Evolutionary conservation across 805 yeast genomes (phyloP).

Genomic region (Saccharomyces jurei): DNA sequence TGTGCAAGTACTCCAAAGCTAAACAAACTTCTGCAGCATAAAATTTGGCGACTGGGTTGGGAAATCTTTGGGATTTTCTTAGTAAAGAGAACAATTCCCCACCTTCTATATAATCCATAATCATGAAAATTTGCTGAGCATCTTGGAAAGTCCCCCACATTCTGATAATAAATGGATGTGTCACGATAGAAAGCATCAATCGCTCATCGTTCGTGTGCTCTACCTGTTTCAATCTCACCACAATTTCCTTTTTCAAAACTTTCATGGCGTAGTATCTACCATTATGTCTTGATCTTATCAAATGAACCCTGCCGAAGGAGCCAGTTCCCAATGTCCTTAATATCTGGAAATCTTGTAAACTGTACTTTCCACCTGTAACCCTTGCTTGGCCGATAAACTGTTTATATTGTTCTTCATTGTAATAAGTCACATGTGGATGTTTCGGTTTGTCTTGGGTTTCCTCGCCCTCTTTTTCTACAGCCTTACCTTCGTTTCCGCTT

Average conservation of each 20-base stretch:
- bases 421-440: not conserved
- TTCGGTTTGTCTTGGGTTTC: not conserved
- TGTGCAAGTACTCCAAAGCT: constrained; percentile 79
- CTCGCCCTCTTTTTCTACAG: not conserved
- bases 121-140: constrained; percentile 72
- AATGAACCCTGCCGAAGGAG: constrained; percentile 87
- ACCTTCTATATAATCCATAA: constrained; percentile 94
- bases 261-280: constrained; percentile 86
- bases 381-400: not conserved
- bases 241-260: constrained; percentile 78
- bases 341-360: constrained; percentile 71
- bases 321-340: constrained; percentile 89
- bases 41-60: constrained; percentile 93
- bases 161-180: constrained; percentile 82
- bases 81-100: constrained; percentile 82
- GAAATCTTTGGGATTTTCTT: constrained; percentile 81
- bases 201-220: constrained; percentile 94
- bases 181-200: constrained; percentile 72
- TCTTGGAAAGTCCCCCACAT: constrained; percentile 98
- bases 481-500: not conserved
- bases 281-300: constrained; percentile 79
- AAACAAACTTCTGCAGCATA: constrained; percentile 83
- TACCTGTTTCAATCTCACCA: constrained; percentile 85
- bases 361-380: constrained; percentile 54
- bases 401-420: not conserved